Evolutionary conservation across 1,284 basidiomycete species (phyloP).

Genomic region (Marasmius oreades): DNA sequence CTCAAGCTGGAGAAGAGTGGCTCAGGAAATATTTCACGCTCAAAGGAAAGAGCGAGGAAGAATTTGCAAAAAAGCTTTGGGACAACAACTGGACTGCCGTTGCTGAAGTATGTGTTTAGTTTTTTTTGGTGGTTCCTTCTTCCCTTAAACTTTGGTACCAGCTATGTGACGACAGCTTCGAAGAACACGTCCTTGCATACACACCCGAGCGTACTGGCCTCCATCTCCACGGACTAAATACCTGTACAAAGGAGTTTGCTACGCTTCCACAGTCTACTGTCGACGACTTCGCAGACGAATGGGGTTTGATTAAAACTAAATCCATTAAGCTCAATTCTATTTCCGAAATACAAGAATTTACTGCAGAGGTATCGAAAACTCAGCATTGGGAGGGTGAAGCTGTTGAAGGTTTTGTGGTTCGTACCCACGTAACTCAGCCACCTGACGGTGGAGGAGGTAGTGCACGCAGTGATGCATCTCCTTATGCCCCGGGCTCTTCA

Average conservation of each 20-base stretch:
- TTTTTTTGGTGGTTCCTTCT: not conserved
- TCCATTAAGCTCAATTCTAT: slow-evolving; percentile 62
- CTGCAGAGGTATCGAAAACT: slow-evolving; percentile 60
- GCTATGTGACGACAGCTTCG: slow-evolving; percentile 97
- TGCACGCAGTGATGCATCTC: slow-evolving; percentile 27
- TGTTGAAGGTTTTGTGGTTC: slow-evolving; percentile 96
- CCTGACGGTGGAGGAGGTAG: slow-evolving; percentile 28
- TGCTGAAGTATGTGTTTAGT: slow-evolving; percentile 64
- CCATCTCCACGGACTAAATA: slow-evolving; percentile 91
- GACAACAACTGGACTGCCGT: slow-evolving; percentile 86
- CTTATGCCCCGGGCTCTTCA: slow-evolving; percentile 75
- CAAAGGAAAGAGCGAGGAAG: slow-evolving; percentile 65
- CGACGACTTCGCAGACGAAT: slow-evolving; percentile 80
- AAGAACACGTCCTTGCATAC: slow-evolving; percentile 94
- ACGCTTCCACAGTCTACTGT: slow-evolving; percentile 73
- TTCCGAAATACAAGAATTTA: slow-evolving; percentile 71
- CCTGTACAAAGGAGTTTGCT: slow-evolving; percentile 65
- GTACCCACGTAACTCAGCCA: slow-evolving; percentile 59
- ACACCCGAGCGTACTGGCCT: slow-evolving; percentile 82
- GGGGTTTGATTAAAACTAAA: slow-evolving; percentile 88
- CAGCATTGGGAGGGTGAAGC: slow-evolving; percentile 84
- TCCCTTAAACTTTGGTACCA: slow-evolving; percentile 26
- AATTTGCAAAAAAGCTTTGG: slow-evolving; percentile 80
- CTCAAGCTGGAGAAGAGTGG: slow-evolving; percentile 83
- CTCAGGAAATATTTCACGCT: slow-evolving; percentile 67